These are phyloP conservation scores for Mallotus nudiflorus DNA, from an alignment of 345 rosid species.

Conservation along the genomic window DNA sequence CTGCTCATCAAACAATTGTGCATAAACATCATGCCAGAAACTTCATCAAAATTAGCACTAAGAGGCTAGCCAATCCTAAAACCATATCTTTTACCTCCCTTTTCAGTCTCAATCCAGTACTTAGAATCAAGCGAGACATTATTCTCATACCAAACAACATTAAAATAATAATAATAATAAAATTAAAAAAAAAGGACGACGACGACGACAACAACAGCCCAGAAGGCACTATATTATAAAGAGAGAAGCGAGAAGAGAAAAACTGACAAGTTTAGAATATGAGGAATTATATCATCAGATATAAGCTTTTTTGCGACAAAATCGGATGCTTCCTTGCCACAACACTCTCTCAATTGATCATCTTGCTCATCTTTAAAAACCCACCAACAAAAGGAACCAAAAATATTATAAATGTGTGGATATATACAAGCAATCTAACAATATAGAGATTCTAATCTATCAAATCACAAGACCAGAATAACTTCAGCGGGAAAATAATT, in stretches of 20 bases:
- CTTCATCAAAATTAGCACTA: neutral
- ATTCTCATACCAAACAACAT: neutral
- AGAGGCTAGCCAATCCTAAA: neutral
- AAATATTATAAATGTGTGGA: neutral
- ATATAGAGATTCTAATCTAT: neutral
- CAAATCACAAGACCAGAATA: neutral
- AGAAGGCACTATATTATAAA: neutral
- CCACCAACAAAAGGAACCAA: neutral
- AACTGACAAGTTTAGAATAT: slow-evolving; percentile 72
- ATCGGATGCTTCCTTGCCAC: slow-evolving; percentile 55
- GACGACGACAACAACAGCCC: too few species aligned
- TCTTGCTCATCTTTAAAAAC: slow-evolving; percentile 19
- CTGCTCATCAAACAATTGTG: neutral
- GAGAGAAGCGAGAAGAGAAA: neutral
- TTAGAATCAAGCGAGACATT: neutral
- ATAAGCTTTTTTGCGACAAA: slow-evolving; percentile 19
- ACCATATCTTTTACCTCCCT: neutral
- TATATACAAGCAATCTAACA: neutral
- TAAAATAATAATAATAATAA: neutral
- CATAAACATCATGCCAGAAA: neutral
- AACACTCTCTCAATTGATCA: slow-evolving; percentile 44
- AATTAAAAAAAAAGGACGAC: neutral
- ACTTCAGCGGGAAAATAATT: neutral
- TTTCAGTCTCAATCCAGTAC: neutral
- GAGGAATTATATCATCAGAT: slow-evolving; percentile 67